Conservation (phyloP, 768 basidiomycete species). For the Mycena haematopus region DNA sequence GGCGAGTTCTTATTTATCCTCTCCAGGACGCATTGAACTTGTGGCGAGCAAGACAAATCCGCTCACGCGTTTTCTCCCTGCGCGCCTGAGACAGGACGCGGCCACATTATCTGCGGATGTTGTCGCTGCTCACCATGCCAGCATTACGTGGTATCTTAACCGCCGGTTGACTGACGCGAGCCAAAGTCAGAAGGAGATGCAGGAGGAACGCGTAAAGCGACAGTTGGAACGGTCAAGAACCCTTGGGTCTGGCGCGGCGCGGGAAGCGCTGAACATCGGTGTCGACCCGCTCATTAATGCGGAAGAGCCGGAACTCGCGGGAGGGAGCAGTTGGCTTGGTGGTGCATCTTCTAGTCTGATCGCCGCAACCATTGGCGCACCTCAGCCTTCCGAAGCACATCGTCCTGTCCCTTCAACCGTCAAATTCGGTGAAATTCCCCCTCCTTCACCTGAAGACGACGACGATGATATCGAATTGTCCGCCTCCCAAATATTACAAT, state of each 20-base stretch:
- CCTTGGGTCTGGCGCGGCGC: conserved; percentile 79
- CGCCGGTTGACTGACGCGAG: conserved; percentile 81
- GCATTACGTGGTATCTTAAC: conserved; percentile 90
- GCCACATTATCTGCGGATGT: conserved; percentile 66
- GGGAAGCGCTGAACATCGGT: conserved; percentile 60
- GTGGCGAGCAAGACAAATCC: conserved; percentile 69
- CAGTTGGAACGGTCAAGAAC: conserved; percentile 85
- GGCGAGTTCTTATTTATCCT: conserved; percentile 22
- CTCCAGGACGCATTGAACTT: conserved; percentile 69
- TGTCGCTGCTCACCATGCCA: conserved; percentile 91
- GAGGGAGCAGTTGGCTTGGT: conserved; percentile 64
- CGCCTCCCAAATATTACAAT: conserved; percentile 88
- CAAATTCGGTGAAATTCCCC: conserved; percentile 31
- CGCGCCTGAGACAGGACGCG: conserved; percentile 66
- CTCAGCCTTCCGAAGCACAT: conserved; percentile 39
- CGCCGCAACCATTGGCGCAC: conserved; percentile 64
- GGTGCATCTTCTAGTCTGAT: conserved; percentile 63
- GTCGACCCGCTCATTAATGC: conserved; percentile 34
- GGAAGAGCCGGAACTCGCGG: conserved; percentile 31
- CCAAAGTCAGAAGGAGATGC: conserved; percentile 83
- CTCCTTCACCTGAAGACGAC: conserved; percentile 51
- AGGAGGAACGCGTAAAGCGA: conserved; percentile 91
- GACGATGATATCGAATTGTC: conserved; percentile 85
- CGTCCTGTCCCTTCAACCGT: conserved; percentile 35
- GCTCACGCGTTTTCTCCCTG: conserved; percentile 72